These are phyloP conservation scores for Lecanicillium sp. DNA, from an alignment of 2,329 filamentous ascomycete species.

Conservation along the genomic window DNA sequence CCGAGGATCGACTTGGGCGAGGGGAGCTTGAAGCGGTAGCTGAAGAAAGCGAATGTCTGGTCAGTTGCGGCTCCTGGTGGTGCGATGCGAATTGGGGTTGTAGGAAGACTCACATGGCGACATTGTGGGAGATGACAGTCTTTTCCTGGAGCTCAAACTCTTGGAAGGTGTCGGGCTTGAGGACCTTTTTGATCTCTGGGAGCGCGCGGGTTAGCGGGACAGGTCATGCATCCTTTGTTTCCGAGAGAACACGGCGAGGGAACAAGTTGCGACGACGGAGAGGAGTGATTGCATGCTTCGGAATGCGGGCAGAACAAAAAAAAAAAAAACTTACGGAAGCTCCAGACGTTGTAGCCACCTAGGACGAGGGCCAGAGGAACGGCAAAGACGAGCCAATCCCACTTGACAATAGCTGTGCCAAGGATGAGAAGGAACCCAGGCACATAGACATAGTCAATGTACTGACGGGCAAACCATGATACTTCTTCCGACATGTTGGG, in stretches of 20 bases:
- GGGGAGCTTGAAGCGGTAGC: constrained; percentile 89
- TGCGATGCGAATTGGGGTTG: neutral
- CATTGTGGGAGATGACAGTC: constrained; percentile 94
- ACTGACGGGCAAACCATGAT: constrained; percentile 43
- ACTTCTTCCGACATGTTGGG: too few species aligned
- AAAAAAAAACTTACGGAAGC: constrained; percentile 50
- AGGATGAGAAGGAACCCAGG: constrained; percentile 71
- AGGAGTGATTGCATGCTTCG: neutral
- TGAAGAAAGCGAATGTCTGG: constrained; percentile 22
- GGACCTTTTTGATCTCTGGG: constrained; percentile 67
- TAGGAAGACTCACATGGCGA: constrained; percentile 64
- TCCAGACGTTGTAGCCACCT: constrained; percentile 63
- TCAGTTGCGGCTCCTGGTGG: neutral
- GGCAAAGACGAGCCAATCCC: constrained; percentile 67
- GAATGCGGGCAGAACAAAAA: too few species aligned
- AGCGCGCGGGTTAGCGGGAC: constrained; percentile 11
- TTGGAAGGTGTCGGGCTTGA: constrained; percentile 84
- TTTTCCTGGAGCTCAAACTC: constrained; percentile 91
- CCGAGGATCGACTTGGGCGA: constrained; percentile 73
- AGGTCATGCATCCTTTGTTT: too few species aligned
- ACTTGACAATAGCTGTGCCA: constrained; percentile 70
- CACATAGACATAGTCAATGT: constrained; percentile 74
- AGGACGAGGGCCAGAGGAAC: constrained; percentile 56
- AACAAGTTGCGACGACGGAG: neutral
- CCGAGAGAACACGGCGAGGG: too few species aligned